A percentile compares a stretch with the other conserved stretches of the same genome.
These are phyloP conservation scores for Penicillium sp. DNA, from an alignment of 2,329 filamentous ascomycete species.

Conservation along the genomic window DNA sequence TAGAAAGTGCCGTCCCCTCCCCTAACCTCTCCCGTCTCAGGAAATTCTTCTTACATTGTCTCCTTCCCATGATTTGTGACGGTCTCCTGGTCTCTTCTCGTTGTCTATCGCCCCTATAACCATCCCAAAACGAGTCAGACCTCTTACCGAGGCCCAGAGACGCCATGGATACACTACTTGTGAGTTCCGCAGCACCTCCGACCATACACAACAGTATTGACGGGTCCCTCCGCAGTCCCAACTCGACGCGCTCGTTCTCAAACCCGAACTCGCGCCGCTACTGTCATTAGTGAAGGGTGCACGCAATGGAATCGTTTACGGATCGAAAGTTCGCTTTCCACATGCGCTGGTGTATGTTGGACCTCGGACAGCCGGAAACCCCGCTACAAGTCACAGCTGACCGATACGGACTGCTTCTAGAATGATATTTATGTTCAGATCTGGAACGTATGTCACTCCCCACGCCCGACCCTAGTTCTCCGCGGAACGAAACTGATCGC, in stretches of 20 bases:
- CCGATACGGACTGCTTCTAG: conserved; percentile 42
- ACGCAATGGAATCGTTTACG: conserved; percentile 96
- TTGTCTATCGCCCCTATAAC: conserved; percentile 14
- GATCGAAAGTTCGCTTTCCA: conserved; percentile 94
- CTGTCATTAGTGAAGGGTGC: conserved; percentile 86
- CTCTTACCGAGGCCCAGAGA: conserved; percentile 30
- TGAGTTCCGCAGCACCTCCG: conserved; percentile 15
- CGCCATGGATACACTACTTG: conserved; percentile 38
- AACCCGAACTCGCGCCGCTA: conserved; percentile 80
- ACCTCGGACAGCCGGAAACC: not conserved
- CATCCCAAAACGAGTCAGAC: conserved; percentile 11
- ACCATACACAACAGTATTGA: conserved; percentile 3
- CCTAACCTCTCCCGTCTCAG: conserved; percentile 5
- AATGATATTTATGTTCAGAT: conserved; percentile 96
- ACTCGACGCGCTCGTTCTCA: conserved; percentile 72
- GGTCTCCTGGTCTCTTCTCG: conserved; percentile 4
- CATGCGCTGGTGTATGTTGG: conserved; percentile 77
- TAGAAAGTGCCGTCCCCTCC: conserved; percentile 28
- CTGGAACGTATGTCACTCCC: conserved; percentile 66
- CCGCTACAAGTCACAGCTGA: conserved; percentile 14
- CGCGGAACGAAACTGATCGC: conserved; percentile 15
- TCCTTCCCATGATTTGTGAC: conserved; percentile 9
- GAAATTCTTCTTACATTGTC: conserved; percentile 4
- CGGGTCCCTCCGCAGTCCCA: conserved; percentile 51
- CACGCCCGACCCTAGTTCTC: conserved; percentile 2